Evolutionary conservation across 2,329 filamentous ascomycete species (phyloP), one percentile per base, ranked within the genome.

Genomic region (Xylariaceae sp.): DNA sequence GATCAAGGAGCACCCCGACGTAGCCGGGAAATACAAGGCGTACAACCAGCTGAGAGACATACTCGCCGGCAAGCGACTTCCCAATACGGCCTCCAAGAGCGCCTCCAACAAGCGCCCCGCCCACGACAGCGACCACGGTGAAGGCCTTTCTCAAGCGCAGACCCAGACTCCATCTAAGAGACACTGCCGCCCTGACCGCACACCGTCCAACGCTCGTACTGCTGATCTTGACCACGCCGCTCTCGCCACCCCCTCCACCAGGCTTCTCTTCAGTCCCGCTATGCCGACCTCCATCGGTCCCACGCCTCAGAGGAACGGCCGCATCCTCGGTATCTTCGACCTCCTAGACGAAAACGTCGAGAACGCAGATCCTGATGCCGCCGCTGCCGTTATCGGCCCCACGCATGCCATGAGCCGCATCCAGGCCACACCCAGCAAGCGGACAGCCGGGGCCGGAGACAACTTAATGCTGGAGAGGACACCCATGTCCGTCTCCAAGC

Each of bases 241-340:
- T 18, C 75, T 78, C 38, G 69, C 75, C 45, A 84, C 83, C 1
- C 83, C 84, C 1, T 79, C 78, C 1, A 74, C 78, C 36, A 75
- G 82, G 31, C 82, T 78, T 52, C 73, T 86, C 6, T 87, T 86
- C 63, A 83, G 81, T 51, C 81, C 83, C 1, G 71, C 71, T 0
- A 74, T 78, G 11, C 81, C 82, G 2, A 83, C 81, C 5, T 80
- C 78, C 1, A 80, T 94, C 55, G 88, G 88, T 2, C 89, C 89
- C 1, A 94, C 89, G 12, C 89, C 89, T 3, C 89, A 93, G 63
- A 83, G 84, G 55, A 87, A 93, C 66, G 89, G 89, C 28, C 82
- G 82, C 17, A 85, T 91, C 1, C 75, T 94, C 2, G 88, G 89
- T 5, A 72, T 94, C 16, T 94, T 94, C 65, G 89, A 93, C 64